phyloP scores from a whole-genome alignment of 2,329 filamentous ascomycete species.

The Pyrenophora tritici-repentis region DNA sequence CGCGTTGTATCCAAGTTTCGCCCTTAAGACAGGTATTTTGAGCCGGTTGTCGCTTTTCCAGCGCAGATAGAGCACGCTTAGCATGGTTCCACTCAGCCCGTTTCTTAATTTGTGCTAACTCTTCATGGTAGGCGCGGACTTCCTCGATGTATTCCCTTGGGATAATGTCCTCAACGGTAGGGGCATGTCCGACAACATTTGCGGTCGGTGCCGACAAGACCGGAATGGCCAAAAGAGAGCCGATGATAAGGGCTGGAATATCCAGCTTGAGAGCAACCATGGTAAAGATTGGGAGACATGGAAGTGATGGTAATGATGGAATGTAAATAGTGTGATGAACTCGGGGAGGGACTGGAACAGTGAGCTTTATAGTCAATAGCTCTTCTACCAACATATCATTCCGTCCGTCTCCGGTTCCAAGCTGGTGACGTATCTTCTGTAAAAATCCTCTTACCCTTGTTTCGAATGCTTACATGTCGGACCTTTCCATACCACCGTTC shows the following conservation, averaged over 20 bases:
- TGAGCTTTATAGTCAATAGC: too few species aligned
- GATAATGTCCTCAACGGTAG: background rate
- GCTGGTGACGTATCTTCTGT: too few species aligned
- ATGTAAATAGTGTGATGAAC: too few species aligned
- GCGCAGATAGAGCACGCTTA: background rate
- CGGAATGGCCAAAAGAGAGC: background rate
- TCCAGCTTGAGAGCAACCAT: background rate
- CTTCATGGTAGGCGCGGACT: background rate
- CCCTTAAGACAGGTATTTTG: background rate
- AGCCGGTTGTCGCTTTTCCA: background rate
- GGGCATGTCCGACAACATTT: background rate
- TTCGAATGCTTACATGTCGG: too few species aligned
- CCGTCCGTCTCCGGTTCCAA: too few species aligned
- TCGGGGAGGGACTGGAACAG: too few species aligned
- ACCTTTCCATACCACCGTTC: too few species aligned
- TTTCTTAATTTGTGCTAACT: background rate
- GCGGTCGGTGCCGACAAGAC: background rate
- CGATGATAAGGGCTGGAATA: background rate
- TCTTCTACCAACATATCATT: too few species aligned
- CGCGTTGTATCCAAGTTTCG: background rate
- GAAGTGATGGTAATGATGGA: too few species aligned
- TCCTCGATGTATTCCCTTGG: background rate
- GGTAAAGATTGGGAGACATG: background rate
- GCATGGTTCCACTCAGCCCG: background rate
- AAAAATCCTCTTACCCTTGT: too few species aligned